phyloP scores from a whole-genome alignment of 495 filamentous ascomycete species.

The Xylaria sp. region DNA sequence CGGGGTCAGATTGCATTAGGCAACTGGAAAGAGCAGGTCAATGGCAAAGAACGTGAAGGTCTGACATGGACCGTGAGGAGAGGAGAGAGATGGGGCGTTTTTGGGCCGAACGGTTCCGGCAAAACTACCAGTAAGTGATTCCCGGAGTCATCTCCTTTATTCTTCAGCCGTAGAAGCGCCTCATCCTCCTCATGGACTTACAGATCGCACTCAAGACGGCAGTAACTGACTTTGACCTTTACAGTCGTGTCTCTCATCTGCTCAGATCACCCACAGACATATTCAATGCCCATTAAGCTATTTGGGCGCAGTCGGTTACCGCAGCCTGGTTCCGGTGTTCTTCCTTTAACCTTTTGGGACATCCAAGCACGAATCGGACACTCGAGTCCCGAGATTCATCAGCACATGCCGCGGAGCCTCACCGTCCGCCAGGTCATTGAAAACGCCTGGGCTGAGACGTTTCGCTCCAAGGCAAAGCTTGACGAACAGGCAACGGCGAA shows the following conservation, averaged over 20 bases:
- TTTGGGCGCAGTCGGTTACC: slow-evolving; percentile 86
- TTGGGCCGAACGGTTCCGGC: slow-evolving; percentile 88
- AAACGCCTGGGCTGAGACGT: slow-evolving; percentile 89
- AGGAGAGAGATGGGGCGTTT: slow-evolving; percentile 88
- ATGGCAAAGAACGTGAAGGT: slow-evolving; percentile 58
- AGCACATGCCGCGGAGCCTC: slow-evolving; percentile 84
- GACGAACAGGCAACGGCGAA: slow-evolving; percentile 58
- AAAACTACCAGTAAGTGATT: slow-evolving; percentile 73
- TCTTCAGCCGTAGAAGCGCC: neutral
- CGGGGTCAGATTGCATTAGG: slow-evolving; percentile 78
- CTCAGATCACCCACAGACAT: slow-evolving; percentile 94
- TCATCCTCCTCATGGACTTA: neutral
- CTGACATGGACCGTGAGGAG: slow-evolving; percentile 83
- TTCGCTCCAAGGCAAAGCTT: slow-evolving; percentile 70
- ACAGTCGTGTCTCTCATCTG: slow-evolving; percentile 82
- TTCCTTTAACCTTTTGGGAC: slow-evolving; percentile 87
- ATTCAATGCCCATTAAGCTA: slow-evolving; percentile 82
- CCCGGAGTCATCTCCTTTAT: neutral
- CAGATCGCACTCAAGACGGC: neutral
- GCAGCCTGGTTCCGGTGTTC: slow-evolving; percentile 64
- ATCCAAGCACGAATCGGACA: slow-evolving; percentile 90
- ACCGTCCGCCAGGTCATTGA: slow-evolving; percentile 77
- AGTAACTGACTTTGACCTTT: neutral
- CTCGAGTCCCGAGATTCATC: slow-evolving; percentile 90
- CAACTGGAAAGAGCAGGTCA: slow-evolving; percentile 70